Percentiles rank a stretch among this genome's conserved stretches.
phyloP scores from a whole-genome alignment of 1,139 yeast genomes.

The Geotrichum candidum region DNA sequence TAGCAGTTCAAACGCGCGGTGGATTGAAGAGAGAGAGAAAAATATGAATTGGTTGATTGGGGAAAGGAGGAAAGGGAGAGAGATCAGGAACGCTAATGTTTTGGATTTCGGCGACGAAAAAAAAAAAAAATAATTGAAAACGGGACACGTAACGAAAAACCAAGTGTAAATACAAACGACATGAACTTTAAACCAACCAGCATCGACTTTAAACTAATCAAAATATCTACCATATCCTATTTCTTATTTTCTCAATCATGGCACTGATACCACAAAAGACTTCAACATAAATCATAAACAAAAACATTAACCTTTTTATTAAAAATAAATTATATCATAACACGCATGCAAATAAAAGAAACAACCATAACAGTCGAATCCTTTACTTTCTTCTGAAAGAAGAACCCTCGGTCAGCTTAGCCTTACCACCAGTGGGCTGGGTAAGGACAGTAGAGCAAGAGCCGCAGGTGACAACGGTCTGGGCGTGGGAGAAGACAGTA shows the following conservation, averaged over 20 bases:
- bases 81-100: background rate
- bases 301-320: background rate
- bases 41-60: background rate
- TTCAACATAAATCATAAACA: background rate
- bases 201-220: too few species aligned
- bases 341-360: background rate
- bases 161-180: background rate
- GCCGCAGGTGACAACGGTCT: conserved; percentile 99
- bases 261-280: background rate
- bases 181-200: too few species aligned
- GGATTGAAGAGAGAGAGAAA: background rate
- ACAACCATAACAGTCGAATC: background rate
- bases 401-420: conserved; percentile 97
- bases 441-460: conserved; percentile 97
- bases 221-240: too few species aligned
- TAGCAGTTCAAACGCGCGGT: background rate
- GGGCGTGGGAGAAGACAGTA: conserved; percentile 99
- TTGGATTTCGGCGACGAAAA: background rate
- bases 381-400: conserved; percentile 97
- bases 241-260: too few species aligned
- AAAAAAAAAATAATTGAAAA: background rate
- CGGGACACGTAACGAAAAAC: background rate
- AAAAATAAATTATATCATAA: background rate
- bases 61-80: background rate
- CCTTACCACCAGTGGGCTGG: conserved; percentile 99